A percentile compares a stretch with the other conserved stretches of the same genome.
Conservation (phyloP, 2,329 filamentous ascomycete species). For the Monosporascus sp. region DNA sequence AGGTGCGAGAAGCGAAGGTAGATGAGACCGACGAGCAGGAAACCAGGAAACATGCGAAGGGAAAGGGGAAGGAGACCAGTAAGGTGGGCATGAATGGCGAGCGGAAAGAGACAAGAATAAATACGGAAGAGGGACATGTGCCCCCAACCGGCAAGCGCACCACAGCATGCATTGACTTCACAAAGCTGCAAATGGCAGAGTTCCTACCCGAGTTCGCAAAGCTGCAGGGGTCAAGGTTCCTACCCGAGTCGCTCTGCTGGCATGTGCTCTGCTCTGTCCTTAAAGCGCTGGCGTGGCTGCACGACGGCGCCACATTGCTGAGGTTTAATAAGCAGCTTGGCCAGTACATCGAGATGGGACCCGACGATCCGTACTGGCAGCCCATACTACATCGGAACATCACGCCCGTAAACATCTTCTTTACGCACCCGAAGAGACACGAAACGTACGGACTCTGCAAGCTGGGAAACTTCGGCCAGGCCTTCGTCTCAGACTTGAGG, state of each 20-base stretch:
- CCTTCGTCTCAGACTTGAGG: slow-evolving; percentile 34
- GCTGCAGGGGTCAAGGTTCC: slow-evolving; percentile 20
- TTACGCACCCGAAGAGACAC: slow-evolving; percentile 40
- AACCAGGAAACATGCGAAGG: slow-evolving; percentile 10
- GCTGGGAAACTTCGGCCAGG: slow-evolving; percentile 42
- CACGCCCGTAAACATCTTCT: slow-evolving; percentile 42
- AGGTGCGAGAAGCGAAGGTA: slow-evolving; percentile 5
- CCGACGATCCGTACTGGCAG: slow-evolving; percentile 40
- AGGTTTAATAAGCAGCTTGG: slow-evolving; percentile 9
- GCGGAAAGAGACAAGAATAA: neutral
- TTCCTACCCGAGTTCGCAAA: neutral
- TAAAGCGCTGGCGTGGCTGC: slow-evolving; percentile 46
- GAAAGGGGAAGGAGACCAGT: neutral
- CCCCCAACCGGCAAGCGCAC: no score
- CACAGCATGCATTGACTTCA: no score
- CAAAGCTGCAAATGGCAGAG: no score
- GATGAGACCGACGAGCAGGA: slow-evolving; percentile 13
- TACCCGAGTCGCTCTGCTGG: slow-evolving; percentile 52
- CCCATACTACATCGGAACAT: slow-evolving; percentile 47
- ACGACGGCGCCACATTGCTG: slow-evolving; percentile 37
- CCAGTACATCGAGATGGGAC: slow-evolving; percentile 1
- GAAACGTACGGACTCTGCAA: slow-evolving; percentile 52
- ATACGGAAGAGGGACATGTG: no score
- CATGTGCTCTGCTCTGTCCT: slow-evolving; percentile 46
- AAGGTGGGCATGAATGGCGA: neutral